These are phyloP conservation scores for Fusarium sp. DNA, from an alignment of 2,329 filamentous ascomycete species.

Conservation along the genomic window DNA sequence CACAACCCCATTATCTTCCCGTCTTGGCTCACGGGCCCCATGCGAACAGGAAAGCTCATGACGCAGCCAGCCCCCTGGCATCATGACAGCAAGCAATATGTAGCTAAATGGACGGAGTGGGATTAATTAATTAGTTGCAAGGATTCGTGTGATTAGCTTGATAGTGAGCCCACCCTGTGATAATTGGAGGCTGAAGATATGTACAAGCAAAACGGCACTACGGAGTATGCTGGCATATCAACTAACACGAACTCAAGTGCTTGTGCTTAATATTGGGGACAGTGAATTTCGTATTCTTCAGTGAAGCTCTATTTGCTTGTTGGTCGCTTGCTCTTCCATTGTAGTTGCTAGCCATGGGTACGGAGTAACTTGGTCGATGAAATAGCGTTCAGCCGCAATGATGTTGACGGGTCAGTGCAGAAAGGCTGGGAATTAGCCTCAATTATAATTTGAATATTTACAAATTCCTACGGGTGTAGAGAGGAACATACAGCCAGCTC, in stretches of 20 bases:
- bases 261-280: slow-evolving; percentile 3
- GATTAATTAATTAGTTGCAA: slow-evolving; percentile 35
- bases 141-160: slow-evolving; percentile 30
- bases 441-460: not conserved
- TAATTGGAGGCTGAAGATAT: slow-evolving; percentile 26
- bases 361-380: not conserved
- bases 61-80: slow-evolving; percentile 33
- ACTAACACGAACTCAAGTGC: slow-evolving; percentile 25
- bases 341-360: not conserved
- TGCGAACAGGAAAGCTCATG: slow-evolving; percentile 24
- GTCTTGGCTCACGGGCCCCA: slow-evolving; percentile 34
- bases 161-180: slow-evolving; percentile 5
- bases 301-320: not conserved
- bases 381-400: slow-evolving; percentile 24
- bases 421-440: slow-evolving; percentile 13
- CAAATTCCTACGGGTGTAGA: not conserved
- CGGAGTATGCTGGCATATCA: slow-evolving; percentile 5
- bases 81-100: slow-evolving; percentile 33
- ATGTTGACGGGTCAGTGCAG: slow-evolving; percentile 1
- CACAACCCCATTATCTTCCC: slow-evolving; percentile 27
- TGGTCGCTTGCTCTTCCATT: not conserved
- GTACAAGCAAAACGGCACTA: not conserved
- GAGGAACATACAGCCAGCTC: slow-evolving; percentile 2
- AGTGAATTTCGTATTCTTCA: not conserved
- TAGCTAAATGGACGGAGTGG: slow-evolving; percentile 18